These are phyloP conservation scores for Prosopis cineraria DNA, from an alignment of 306 rosid species.

Conservation along the genomic window DNA sequence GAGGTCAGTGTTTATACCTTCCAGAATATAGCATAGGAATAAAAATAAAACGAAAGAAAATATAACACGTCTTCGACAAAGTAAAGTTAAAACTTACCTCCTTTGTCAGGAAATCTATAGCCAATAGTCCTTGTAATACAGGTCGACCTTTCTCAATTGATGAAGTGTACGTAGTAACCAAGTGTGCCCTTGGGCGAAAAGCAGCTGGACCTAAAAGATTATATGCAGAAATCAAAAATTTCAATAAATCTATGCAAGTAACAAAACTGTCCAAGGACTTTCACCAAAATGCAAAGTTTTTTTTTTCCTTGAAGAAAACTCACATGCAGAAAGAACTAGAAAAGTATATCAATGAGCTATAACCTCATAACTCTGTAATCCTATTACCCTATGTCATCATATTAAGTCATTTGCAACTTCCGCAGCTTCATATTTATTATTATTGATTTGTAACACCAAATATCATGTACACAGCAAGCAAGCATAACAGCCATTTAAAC, in stretches of 20 bases:
- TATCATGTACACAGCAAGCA: background rate
- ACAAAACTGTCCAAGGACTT: conserved; percentile 18
- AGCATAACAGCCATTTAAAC: conserved; percentile 15
- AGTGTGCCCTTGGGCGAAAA: conserved; percentile 95
- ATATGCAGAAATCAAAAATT: conserved; percentile 35
- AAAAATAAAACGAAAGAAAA: background rate
- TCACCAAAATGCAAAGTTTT: conserved; percentile 21
- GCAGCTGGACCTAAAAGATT: conserved; percentile 93
- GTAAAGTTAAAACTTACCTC: conserved; percentile 64
- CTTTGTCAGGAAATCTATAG: conserved; percentile 89
- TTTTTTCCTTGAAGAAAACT: background rate
- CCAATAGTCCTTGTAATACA: conserved; percentile 93
- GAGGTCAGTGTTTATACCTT: conserved; percentile 11
- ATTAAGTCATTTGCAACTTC: conserved; percentile 22
- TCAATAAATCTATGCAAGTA: conserved; percentile 2
- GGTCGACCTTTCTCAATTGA: conserved; percentile 96
- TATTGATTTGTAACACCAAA: conserved; percentile 16
- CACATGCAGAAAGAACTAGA: background rate
- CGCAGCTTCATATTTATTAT: conserved; percentile 16
- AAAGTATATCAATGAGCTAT: background rate
- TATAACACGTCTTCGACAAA: conserved; percentile 7
- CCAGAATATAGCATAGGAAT: conserved; percentile 8
- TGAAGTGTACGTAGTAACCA: conserved; percentile 70
- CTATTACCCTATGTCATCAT: conserved; percentile 20
- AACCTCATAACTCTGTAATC: background rate